A percentile compares a stretch with the other conserved stretches of the same genome.
Conservation (phyloP, 75 land plant genomes). For the Adiantum capillusveneris region DNA sequence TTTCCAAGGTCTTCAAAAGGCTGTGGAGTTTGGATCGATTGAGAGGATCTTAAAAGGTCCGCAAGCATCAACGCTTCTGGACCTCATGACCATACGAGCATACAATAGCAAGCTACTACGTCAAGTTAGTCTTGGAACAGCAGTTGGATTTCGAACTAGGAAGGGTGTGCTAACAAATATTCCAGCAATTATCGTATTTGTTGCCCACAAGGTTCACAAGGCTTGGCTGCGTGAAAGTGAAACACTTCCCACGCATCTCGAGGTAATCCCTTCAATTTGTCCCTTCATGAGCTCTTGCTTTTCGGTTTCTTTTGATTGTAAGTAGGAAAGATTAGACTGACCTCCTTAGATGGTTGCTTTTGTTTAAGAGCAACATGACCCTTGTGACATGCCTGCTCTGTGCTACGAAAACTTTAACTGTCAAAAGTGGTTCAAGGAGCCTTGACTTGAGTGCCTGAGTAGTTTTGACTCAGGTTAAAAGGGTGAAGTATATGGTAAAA, state of each 20-base stretch:
- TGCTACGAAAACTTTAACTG: too few relatives aligned
- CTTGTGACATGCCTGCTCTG: too few relatives aligned
- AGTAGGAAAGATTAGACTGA: too few relatives aligned
- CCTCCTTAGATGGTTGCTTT: too few relatives aligned
- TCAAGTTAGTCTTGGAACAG: conserved; percentile 12
- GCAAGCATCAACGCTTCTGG: conserved; percentile 12
- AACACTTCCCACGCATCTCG: conserved; percentile 9
- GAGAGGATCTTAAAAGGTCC: not conserved
- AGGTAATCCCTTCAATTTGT: too few relatives aligned
- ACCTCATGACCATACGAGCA: conserved; percentile 17
- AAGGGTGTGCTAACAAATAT: conserved; percentile 11
- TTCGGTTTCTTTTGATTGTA: too few relatives aligned
- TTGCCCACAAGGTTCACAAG: conserved; percentile 14
- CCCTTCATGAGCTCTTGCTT: too few relatives aligned
- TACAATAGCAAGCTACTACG: conserved; percentile 12
- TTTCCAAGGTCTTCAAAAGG: conserved; percentile 13
- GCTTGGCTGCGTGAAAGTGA: conserved; percentile 10
- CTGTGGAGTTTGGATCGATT: conserved; percentile 1
- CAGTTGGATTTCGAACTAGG: conserved; percentile 13
- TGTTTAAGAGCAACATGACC: too few relatives aligned
- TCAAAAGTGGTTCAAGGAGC: too few relatives aligned
- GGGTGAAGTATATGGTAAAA: too few relatives aligned
- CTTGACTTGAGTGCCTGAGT: too few relatives aligned
- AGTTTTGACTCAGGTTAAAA: too few relatives aligned
- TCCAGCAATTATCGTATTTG: conserved; percentile 5